Evolutionary conservation across 331 rosid genomes (phyloP).

Genomic region (Arachis monticola): DNA sequence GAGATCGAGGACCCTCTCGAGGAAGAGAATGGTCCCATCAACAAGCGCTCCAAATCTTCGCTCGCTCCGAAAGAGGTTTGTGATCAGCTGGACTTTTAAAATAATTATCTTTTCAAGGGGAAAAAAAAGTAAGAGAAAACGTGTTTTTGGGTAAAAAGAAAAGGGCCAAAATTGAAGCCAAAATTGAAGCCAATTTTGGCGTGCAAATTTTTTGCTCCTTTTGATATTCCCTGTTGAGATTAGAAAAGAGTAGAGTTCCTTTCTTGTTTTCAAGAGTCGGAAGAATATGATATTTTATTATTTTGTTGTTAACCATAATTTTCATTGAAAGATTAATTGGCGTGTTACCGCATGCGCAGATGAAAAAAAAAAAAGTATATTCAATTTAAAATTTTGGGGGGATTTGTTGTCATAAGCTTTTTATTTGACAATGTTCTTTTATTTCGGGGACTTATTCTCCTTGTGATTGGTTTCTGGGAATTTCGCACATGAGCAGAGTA

Average conservation of each 20-base stretch:
- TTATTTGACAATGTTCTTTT: background rate
- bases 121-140: too few relatives aligned
- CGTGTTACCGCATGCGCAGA: background rate
- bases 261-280: background rate
- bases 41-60: constrained; percentile 49
- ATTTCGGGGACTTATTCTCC: background rate
- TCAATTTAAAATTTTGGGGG: background rate
- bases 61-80: constrained; percentile 55
- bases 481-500: constrained; percentile 42
- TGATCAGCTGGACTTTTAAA: background rate
- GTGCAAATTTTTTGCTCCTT: background rate
- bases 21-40: constrained; percentile 42
- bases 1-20: constrained; percentile 47
- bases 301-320: background rate
- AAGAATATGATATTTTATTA: constrained; percentile 7
- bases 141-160: constrained; percentile 4
- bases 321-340: background rate
- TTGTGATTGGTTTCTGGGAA: constrained; percentile 28
- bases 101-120: background rate
- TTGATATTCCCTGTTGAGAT: background rate
- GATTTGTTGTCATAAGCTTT: background rate
- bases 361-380: background rate
- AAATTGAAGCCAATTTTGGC: background rate
- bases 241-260: constrained; percentile 19
- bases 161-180: background rate